Conservation (phyloP, 2,329 filamentous ascomycete species). For the Rhexocercosporidium sp. region DNA sequence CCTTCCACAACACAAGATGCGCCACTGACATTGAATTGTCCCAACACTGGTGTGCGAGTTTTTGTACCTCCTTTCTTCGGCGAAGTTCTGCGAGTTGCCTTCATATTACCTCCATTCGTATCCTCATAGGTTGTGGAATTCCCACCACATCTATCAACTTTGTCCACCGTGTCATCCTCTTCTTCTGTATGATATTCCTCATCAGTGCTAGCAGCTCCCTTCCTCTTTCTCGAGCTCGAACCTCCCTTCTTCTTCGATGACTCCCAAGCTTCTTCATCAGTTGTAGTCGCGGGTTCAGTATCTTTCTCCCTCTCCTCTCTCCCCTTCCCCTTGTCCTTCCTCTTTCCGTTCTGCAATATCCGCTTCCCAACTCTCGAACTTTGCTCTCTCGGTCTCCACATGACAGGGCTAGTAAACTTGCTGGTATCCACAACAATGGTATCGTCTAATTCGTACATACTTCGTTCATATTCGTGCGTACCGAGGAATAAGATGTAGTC, state of each 20-base stretch:
- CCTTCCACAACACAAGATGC: background rate
- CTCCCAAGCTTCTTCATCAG: background rate
- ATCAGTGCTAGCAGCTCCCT: background rate
- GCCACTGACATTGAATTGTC: background rate
- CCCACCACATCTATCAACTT: too few species aligned
- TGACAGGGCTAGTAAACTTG: background rate
- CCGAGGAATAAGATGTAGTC: background rate
- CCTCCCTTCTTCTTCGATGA: background rate
- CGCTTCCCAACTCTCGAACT: background rate
- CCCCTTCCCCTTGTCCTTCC: too few species aligned
- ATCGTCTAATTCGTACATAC: background rate
- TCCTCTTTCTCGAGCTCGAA: background rate
- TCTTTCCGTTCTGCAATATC: too few species aligned
- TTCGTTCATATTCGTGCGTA: background rate
- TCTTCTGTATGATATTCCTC: too few species aligned
- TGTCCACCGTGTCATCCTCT: too few species aligned
- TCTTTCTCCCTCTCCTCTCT: background rate
- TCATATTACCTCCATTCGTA: background rate
- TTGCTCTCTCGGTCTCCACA: background rate
- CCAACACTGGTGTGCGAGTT: background rate
- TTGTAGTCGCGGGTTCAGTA: background rate
- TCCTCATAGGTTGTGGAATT: background rate
- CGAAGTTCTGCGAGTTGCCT: background rate
- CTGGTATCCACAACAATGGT: background rate
- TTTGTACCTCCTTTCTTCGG: background rate